phyloP scores from a whole-genome alignment of 768 basidiomycete species.

The Rhizopogon vinicolor region DNA sequence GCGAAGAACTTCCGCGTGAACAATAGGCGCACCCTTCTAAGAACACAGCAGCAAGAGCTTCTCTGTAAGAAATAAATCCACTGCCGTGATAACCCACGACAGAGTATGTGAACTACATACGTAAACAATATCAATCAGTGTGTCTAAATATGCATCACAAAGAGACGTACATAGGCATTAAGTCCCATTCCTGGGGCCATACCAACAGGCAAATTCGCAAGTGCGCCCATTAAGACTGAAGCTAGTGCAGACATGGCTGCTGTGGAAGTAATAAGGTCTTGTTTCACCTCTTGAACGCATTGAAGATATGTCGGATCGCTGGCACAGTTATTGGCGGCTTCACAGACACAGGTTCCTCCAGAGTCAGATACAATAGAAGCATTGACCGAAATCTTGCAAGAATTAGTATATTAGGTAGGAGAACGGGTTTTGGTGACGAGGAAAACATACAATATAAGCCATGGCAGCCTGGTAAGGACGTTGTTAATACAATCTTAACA shows the following conservation, averaged over 20 bases:
- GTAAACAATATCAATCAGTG: neutral
- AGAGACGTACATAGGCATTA: slow-evolving; percentile 64
- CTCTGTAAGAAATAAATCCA: slow-evolving; percentile 62
- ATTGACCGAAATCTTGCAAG: slow-evolving; percentile 73
- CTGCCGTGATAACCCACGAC: slow-evolving; percentile 83
- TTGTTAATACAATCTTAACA: slow-evolving; percentile 7
- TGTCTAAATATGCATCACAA: neutral
- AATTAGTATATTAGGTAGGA: neutral
- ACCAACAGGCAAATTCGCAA: slow-evolving; percentile 87
- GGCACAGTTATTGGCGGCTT: slow-evolving; percentile 49
- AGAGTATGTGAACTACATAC: slow-evolving; percentile 72
- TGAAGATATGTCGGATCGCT: slow-evolving; percentile 47
- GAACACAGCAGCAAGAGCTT: slow-evolving; percentile 83
- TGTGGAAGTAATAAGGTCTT: slow-evolving; percentile 80
- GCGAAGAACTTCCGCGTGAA: neutral
- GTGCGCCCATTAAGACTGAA: slow-evolving; percentile 76
- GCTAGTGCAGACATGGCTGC: slow-evolving; percentile 73
- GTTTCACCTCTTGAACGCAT: slow-evolving; percentile 58
- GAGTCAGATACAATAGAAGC: slow-evolving; percentile 71
- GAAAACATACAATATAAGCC: slow-evolving; percentile 1
- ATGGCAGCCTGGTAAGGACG: neutral
- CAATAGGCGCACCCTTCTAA: slow-evolving; percentile 64
- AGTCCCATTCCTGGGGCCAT: slow-evolving; percentile 84
- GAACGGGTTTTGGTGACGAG: neutral
- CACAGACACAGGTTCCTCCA: slow-evolving; percentile 81